Percentiles rank a stretch among this genome's conserved stretches.
phyloP scores from a whole-genome alignment of 164 flowering plant species.

The Vitis labrusca region DNA sequence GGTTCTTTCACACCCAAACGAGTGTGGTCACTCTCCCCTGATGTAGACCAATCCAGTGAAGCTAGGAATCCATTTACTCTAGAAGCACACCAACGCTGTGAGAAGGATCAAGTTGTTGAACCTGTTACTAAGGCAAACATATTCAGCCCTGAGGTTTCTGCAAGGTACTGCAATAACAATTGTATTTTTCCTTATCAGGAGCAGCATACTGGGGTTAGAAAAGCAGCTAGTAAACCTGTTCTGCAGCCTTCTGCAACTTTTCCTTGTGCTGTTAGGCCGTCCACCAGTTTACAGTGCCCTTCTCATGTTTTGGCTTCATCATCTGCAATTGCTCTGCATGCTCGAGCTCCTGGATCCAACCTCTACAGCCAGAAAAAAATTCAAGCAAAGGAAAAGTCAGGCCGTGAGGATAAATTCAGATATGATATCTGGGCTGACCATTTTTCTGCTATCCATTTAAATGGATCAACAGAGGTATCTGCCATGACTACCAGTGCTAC shows the following conservation, averaged over 20 bases:
- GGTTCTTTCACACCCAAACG: slow-evolving; percentile 34
- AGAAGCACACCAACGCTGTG: slow-evolving; percentile 10
- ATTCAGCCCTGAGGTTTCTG: slow-evolving; percentile 19
- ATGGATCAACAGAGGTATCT: slow-evolving; percentile 25
- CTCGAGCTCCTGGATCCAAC: slow-evolving; percentile 90
- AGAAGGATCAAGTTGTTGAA: slow-evolving; percentile 17
- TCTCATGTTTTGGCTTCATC: slow-evolving; percentile 34
- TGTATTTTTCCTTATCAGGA: slow-evolving; percentile 21
- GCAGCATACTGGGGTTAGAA: slow-evolving; percentile 25
- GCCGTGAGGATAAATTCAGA: slow-evolving; percentile 34
- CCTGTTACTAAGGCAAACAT: slow-evolving; percentile 13
- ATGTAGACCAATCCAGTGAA: slow-evolving; percentile 26
- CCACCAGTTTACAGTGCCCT: slow-evolving; percentile 16
- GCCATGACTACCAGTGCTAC: slow-evolving; percentile 26
- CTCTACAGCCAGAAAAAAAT: slow-evolving; percentile 26
- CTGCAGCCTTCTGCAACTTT: slow-evolving; percentile 65
- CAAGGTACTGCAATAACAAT: slow-evolving; percentile 8
- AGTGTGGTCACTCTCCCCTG: slow-evolving; percentile 30
- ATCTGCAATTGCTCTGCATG: slow-evolving; percentile 58
- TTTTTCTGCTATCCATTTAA: slow-evolving; percentile 47
- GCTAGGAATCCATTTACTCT: slow-evolving; percentile 31
- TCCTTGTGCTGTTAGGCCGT: slow-evolving; percentile 36
- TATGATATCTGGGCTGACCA: slow-evolving; percentile 95
- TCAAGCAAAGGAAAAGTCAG: slow-evolving; percentile 29
- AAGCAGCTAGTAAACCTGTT: slow-evolving; percentile 34